Evolutionary conservation across 2,329 filamentous ascomycete species (phyloP), one percentile per base, ranked within the genome.

Genomic region (Stagonosporopsis chrysanthemi): DNA sequence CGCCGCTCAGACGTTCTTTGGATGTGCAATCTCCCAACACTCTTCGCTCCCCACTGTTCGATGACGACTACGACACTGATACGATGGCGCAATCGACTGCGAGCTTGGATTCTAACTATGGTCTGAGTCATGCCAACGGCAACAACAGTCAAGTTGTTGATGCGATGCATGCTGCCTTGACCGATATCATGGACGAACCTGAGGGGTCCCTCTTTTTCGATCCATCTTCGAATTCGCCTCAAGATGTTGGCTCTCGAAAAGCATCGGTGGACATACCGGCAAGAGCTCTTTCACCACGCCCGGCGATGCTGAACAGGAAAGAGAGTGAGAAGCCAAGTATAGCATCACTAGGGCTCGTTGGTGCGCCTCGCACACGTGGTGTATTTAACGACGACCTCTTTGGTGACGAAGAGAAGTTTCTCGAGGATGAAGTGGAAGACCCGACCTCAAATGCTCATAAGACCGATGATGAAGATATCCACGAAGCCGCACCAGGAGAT

Each of bases 321-420:
- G 71, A 75, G 19, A 73, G 67, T 59, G 84, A 87, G 26, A 96
- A 90, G 75, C 93, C 92, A 23, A 99, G 91, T 71, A 87, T 99
- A 62, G 90, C 94, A 11, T 97, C 95, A 0, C 80, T 99, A 3
- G 95, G 95, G 0, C 84, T 99, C 5, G 91, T 99, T 2, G 96
- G 92, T 58, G 89, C 90, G 6, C 90, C 91, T 14, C 92, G 91
- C 15, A 88, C 92, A 22, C 92, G 93, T 57, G 93, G 94, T 1
- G 95, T 99, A 2, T 99, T 99, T 74, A 87, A 91, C 64, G 91
- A 98, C 71, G 92, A 98, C 71, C 84, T 99, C 5, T 98, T 97
- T 72, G 90, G 88, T 1, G 94, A 98, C 62, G 91, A 97, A 70
- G 87, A 96, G 69, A 92, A 88, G 67, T 92, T 92, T 64, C 81